These are phyloP conservation scores for Dimargaris cristalligena DNA, from an alignment of 192 early-diverging fungal species.

Conservation along the genomic window DNA sequence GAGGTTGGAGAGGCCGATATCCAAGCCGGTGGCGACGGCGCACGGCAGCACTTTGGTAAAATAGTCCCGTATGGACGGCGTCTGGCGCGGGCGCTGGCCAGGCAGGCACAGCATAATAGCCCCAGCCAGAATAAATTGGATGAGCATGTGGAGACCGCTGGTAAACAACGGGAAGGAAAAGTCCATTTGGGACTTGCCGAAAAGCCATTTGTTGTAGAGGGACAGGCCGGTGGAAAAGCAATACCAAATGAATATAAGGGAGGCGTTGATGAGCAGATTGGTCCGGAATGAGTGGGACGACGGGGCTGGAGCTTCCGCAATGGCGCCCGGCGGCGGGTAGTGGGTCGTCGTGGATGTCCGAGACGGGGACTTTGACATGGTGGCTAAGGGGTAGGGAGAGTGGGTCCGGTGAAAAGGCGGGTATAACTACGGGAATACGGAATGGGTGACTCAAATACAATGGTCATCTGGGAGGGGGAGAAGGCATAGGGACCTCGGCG, in stretches of 20 bases:
- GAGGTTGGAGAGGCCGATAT: constrained; percentile 80
- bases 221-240: constrained; percentile 51
- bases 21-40: constrained; percentile 71
- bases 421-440: too few relatives aligned
- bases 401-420: too few relatives aligned
- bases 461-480: too few relatives aligned
- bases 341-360: too few relatives aligned
- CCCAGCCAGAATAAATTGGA: constrained; percentile 52
- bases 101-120: constrained; percentile 42
- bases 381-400: too few relatives aligned
- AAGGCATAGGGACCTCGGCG: too few relatives aligned
- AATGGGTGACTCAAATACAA: too few relatives aligned
- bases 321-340: too few relatives aligned
- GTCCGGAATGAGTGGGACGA: constrained; percentile 6
- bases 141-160: constrained; percentile 65
- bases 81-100: constrained; percentile 33
- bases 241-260: constrained; percentile 26
- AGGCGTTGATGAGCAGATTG: background rate
- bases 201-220: constrained; percentile 91
- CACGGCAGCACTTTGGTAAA: constrained; percentile 66
- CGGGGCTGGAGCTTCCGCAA: background rate
- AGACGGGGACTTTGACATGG: too few relatives aligned
- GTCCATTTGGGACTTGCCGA: constrained; percentile 60
- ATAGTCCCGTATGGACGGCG: constrained; percentile 37
- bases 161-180: constrained; percentile 81